phyloP scores from a whole-genome alignment of 108 stramenopile genomes.

The Pelagomonas calceolata region DNA sequence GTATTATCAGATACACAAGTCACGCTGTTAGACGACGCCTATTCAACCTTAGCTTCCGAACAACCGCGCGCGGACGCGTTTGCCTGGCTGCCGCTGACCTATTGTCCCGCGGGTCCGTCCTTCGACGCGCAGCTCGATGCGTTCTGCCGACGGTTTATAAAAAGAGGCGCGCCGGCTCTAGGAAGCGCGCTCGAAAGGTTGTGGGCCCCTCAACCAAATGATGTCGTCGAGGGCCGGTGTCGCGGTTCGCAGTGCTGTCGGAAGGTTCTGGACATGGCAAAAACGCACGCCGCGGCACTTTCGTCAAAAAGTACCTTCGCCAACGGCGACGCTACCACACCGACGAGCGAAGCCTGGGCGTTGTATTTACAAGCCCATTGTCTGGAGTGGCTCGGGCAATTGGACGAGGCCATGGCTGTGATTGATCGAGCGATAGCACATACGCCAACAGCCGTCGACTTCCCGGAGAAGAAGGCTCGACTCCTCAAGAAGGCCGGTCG shows the following conservation, averaged over 20 bases:
- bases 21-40: slow-evolving; percentile 41
- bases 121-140: neutral
- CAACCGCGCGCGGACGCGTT: neutral
- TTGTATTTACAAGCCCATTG: slow-evolving; percentile 69
- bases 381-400: slow-evolving; percentile 64
- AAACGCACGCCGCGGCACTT: slow-evolving; percentile 52
- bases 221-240: neutral
- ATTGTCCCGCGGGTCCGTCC: neutral
- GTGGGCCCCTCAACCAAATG: neutral
- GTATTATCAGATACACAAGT: slow-evolving; percentile 49
- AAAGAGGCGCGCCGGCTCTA: neutral
- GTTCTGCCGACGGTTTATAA: neutral
- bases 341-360: slow-evolving; percentile 67
- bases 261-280: slow-evolving; percentile 34
- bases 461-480: slow-evolving; percentile 70
- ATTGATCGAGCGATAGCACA: slow-evolving; percentile 78
- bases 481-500: slow-evolving; percentile 75
- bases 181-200: neutral
- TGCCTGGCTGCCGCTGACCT: neutral
- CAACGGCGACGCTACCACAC: slow-evolving; percentile 33
- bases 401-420: slow-evolving; percentile 50
- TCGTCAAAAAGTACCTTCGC: neutral
- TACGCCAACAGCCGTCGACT: slow-evolving; percentile 80
- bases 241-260: neutral
- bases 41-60: slow-evolving; percentile 24